Evolutionary conservation across 306 rosid species (phyloP).

Genomic region (Senna siamea): DNA sequence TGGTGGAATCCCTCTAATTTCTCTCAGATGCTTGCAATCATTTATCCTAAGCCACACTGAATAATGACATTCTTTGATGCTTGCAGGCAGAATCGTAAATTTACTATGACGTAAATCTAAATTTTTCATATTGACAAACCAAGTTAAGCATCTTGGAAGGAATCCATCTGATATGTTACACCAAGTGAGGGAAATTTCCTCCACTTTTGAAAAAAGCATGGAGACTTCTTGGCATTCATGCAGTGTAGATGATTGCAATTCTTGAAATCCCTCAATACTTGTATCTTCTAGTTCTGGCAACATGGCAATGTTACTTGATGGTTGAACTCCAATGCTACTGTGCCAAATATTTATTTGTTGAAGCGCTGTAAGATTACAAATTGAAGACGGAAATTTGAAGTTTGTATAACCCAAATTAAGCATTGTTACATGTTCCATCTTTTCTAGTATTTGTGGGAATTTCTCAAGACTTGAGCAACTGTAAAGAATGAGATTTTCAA

Average conservation of each 20-base stretch:
- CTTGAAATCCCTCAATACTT: neutral
- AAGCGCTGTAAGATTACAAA: neutral
- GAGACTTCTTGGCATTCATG: neutral
- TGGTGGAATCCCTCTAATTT: constrained; percentile 21
- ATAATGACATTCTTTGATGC: neutral
- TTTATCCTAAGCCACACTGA: neutral
- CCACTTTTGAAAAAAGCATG: neutral
- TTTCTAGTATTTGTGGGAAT: constrained; percentile 5
- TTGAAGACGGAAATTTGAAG: constrained; percentile 1
- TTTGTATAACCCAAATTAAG: neutral
- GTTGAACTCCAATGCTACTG: too few species aligned
- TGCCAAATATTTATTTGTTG: too few species aligned
- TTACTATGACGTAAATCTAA: neutral
- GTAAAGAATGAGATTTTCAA: neutral
- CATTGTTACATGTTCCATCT: neutral
- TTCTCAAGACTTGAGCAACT: neutral
- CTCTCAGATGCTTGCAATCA: neutral
- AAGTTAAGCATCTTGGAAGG: neutral
- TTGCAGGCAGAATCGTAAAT: neutral
- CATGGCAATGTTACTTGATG: too few species aligned
- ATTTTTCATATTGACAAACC: neutral
- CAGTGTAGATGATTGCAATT: too few species aligned
- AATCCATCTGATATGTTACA: neutral
- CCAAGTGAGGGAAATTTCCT: rapidly evolving
- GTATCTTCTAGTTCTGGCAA: neutral